Percentiles rank a stretch among this genome's conserved stretches.
Conservation (phyloP, 148 eudicot genomes). For the Linanthus parryae region DNA sequence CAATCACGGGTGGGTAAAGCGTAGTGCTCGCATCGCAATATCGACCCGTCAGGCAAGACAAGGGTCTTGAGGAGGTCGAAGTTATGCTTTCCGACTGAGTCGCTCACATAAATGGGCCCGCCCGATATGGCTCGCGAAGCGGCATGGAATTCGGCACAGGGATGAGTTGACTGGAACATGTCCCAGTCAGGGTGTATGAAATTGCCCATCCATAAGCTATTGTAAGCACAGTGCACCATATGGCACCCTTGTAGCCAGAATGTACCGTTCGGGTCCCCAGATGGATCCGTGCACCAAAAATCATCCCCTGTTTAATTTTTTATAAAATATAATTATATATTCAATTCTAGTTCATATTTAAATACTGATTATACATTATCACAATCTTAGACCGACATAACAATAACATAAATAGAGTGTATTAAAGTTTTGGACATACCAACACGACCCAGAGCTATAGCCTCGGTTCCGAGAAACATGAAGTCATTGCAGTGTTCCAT, state of each 20-base stretch:
- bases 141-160: constrained; percentile 94
- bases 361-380: too few relatives aligned
- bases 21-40: constrained; percentile 59
- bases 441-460: constrained; percentile 86
- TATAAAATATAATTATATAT: too few relatives aligned
- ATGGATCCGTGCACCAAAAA: constrained; percentile 94
- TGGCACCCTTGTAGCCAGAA: constrained; percentile 97
- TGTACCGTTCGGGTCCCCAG: constrained; percentile 88
- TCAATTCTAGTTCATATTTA: too few relatives aligned
- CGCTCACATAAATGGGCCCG: constrained; percentile 90
- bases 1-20: constrained; percentile 85
- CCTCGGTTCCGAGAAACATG: constrained; percentile 90
- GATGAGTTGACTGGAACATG: constrained; percentile 96
- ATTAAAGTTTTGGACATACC: constrained; percentile 46
- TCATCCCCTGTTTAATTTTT: constrained; percentile 65
- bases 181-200: constrained; percentile 98
- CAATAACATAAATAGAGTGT: too few relatives aligned
- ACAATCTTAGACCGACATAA: too few relatives aligned
- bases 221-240: constrained; percentile 97
- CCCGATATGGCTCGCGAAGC: constrained; percentile 91
- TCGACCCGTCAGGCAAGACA: constrained; percentile 81
- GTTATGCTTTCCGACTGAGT: constrained; percentile 75
- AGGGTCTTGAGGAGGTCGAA: constrained; percentile 56
- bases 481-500: constrained; percentile 98
- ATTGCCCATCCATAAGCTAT: constrained; percentile 96